phyloP scores from a whole-genome alignment of 2,329 filamentous ascomycete species.

The Coniochaeta hoffmannii region DNA sequence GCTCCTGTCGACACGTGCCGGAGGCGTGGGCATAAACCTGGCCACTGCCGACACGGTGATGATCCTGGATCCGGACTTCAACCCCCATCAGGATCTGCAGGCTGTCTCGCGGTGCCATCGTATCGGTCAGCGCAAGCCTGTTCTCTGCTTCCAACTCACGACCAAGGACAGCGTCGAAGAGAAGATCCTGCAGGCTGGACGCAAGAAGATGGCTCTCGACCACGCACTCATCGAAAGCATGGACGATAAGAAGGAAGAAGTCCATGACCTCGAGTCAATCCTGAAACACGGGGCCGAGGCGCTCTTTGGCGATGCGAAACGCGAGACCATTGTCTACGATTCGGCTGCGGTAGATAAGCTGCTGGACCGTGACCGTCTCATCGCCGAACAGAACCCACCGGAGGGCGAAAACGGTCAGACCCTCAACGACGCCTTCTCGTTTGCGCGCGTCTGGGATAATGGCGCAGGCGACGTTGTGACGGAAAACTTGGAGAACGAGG shows the following conservation, averaged over 20 bases:
- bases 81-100: constrained; percentile 96
- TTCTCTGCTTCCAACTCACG: constrained; percentile 91
- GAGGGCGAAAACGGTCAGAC: constrained; percentile 45
- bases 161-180: constrained; percentile 86
- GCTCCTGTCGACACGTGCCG: constrained; percentile 85
- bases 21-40: constrained; percentile 94
- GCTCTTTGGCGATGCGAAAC: constrained; percentile 70
- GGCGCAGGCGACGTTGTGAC: constrained; percentile 55
- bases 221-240: constrained; percentile 91
- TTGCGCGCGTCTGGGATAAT: constrained; percentile 88
- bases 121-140: constrained; percentile 93
- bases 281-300: constrained; percentile 81
- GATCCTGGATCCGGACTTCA: constrained; percentile 94
- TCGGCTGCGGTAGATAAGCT: constrained; percentile 76
- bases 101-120: constrained; percentile 90
- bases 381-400: constrained; percentile 28
- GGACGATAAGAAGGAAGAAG: constrained; percentile 68
- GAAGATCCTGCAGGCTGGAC: constrained; percentile 91
- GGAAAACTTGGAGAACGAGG: constrained; percentile 51
- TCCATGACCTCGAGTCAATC: constrained; percentile 77
- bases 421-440: constrained; percentile 75
- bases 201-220: constrained; percentile 92
- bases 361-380: constrained; percentile 55
- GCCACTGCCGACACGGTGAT: constrained; percentile 97
- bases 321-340: constrained; percentile 75